Percentiles rank a stretch among this genome's conserved stretches.
phyloP scores from a whole-genome alignment of 1,284 basidiomycete species.

The Fomitopsis betulina region DNA sequence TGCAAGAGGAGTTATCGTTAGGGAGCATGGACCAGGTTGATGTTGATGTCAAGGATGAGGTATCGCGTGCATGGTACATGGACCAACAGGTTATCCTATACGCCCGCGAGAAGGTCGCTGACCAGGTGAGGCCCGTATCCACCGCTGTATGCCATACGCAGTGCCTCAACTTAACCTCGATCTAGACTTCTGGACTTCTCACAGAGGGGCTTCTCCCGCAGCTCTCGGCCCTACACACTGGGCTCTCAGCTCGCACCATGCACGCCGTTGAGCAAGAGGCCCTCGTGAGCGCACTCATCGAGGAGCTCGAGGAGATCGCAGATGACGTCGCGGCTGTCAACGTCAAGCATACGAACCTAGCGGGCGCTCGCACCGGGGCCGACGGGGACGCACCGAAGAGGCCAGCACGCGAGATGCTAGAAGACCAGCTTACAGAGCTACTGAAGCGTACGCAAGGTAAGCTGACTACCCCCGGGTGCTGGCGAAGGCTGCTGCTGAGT shows the following conservation, averaged over 20 bases:
- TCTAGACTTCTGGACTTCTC: conserved; percentile 12
- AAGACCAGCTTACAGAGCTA: conserved; percentile 9
- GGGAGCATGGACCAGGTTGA: neutral
- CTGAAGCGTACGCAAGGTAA: conserved; percentile 15
- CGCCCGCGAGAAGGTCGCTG: conserved; percentile 15
- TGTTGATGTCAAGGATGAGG: conserved; percentile 13
- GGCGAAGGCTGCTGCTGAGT: neutral
- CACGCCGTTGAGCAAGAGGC: conserved; percentile 17
- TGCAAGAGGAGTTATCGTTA: neutral
- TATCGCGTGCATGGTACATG: conserved; percentile 17
- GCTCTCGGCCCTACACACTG: conserved; percentile 8
- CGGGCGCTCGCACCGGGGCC: neutral
- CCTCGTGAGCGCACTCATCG: conserved; percentile 20
- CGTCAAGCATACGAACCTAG: neutral
- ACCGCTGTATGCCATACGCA: neutral
- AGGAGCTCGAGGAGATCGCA: conserved; percentile 25
- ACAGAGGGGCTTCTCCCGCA: conserved; percentile 11
- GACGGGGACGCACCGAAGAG: neutral
- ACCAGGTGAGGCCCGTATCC: conserved; percentile 12
- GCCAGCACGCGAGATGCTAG: conserved; percentile 3
- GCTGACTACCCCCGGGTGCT: neutral
- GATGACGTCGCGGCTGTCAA: conserved; percentile 17
- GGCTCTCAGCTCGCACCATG: conserved; percentile 2
- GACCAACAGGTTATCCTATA: conserved; percentile 19
- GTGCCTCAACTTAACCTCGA: neutral